These are phyloP conservation scores for Naganishia sp. DNA, from an alignment of 1,284 basidiomycete genomes.

Conservation along the genomic window DNA sequence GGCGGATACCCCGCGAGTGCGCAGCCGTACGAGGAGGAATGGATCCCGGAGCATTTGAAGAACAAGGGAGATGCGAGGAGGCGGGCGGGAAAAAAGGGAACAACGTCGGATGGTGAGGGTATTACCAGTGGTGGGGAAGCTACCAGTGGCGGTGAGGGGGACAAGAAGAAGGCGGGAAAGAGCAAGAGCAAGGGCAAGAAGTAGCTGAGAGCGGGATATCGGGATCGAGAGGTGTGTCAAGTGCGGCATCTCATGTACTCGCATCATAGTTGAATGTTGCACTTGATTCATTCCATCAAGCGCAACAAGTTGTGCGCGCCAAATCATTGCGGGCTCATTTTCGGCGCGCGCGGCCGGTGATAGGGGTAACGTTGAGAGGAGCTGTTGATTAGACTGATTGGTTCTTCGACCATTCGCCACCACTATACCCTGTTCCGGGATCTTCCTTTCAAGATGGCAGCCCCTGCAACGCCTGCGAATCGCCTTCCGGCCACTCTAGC, in stretches of 20 bases:
- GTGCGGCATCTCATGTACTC: neutral
- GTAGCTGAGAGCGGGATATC: neutral
- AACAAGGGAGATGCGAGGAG: conserved; percentile 42
- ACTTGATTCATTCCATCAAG: neutral
- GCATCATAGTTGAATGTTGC: neutral
- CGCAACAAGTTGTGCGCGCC: neutral
- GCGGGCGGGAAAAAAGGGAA: conserved; percentile 57
- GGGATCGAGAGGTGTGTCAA: neutral
- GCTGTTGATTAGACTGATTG: too few species aligned
- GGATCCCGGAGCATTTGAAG: conserved; percentile 84
- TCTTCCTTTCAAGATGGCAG: neutral
- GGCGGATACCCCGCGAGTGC: conserved; percentile 61
- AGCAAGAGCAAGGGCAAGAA: conserved; percentile 39
- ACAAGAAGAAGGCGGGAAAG: conserved; percentile 35
- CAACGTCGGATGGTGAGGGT: conserved; percentile 35
- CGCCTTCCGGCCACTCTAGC: neutral
- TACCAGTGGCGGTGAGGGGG: conserved; percentile 48
- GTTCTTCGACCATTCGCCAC: neutral
- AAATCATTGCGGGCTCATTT: neutral
- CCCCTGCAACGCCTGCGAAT: neutral
- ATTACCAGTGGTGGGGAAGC: conserved; percentile 44
- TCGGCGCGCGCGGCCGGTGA: neutral
- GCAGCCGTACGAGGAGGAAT: conserved; percentile 81
- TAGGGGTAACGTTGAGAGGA: too few species aligned
- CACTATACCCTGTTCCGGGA: neutral